Percentiles rank a stretch among this genome's conserved stretches.
Evolutionary conservation across 2,329 filamentous ascomycete genomes (phyloP).

Genomic region (Botryotinia globosa): DNA sequence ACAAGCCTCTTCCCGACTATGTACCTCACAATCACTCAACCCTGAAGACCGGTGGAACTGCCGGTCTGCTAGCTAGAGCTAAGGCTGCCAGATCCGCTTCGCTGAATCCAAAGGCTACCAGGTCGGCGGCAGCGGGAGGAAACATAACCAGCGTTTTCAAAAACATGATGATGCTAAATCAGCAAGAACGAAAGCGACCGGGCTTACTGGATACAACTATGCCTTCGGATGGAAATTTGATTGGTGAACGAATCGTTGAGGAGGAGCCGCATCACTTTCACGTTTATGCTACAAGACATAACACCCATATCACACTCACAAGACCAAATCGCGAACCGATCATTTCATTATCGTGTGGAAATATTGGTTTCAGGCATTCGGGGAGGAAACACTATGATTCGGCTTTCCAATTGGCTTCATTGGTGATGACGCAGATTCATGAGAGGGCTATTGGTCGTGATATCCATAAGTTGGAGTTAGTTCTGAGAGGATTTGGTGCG

Average conservation of each 20-base stretch:
- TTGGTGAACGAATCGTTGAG: slow-evolving; percentile 38
- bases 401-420: slow-evolving; percentile 83
- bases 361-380: slow-evolving; percentile 86
- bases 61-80: not conserved
- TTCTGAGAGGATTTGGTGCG: slow-evolving; percentile 79
- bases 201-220: not conserved
- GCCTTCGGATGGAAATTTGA: slow-evolving; percentile 26
- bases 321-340: slow-evolving; percentile 77
- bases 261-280: slow-evolving; percentile 78
- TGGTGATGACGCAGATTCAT: slow-evolving; percentile 79
- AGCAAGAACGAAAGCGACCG: not conserved
- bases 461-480: slow-evolving; percentile 74
- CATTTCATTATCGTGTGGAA: slow-evolving; percentile 76
- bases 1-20: slow-evolving; percentile 6
- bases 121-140: not conserved
- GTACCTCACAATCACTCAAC: not conserved
- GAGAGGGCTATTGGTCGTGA: slow-evolving; percentile 74
- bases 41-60: not conserved
- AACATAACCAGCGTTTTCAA: slow-evolving; percentile 1
- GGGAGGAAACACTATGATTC: slow-evolving; percentile 83
- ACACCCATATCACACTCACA: slow-evolving; percentile 89
- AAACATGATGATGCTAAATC: not conserved
- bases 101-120: slow-evolving; percentile 16
- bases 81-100: not conserved
- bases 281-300: slow-evolving; percentile 85